phyloP scores from a whole-genome alignment of 768 basidiomycete species.

The Kwoniella europaea region DNA sequence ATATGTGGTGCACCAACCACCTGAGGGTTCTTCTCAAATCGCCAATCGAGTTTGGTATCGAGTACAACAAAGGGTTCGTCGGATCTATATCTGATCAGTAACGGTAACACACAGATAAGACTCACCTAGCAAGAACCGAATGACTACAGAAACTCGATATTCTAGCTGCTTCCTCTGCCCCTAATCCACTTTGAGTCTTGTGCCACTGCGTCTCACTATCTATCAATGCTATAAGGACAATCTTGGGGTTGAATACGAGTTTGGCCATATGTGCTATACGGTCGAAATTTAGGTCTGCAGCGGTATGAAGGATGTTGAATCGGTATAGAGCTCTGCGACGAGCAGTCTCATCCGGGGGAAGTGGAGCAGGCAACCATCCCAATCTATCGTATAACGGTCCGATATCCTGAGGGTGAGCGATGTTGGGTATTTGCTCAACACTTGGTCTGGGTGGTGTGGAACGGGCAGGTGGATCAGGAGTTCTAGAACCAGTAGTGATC shows the following conservation, averaged over 20 bases:
- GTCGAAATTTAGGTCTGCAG: constrained; percentile 86
- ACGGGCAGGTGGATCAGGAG: constrained; percentile 4
- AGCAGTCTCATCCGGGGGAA: constrained; percentile 81
- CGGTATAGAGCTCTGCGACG: constrained; percentile 83
- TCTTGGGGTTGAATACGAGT: constrained; percentile 87
- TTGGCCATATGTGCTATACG: constrained; percentile 90
- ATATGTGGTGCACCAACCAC: constrained; percentile 71
- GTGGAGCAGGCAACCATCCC: constrained; percentile 71
- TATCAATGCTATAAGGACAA: constrained; percentile 79
- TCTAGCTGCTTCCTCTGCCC: constrained; percentile 62
- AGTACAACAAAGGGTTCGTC: constrained; percentile 87
- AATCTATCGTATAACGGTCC: constrained; percentile 43
- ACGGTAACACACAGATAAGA: constrained; percentile 10
- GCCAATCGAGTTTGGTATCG: constrained; percentile 81
- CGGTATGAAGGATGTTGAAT: constrained; percentile 88
- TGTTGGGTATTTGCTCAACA: constrained; percentile 14
- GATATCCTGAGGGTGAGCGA: constrained; percentile 34
- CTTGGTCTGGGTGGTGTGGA: not conserved
- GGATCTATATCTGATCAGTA: constrained; percentile 33
- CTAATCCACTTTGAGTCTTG: constrained; percentile 76
- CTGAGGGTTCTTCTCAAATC: constrained; percentile 80
- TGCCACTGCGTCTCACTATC: constrained; percentile 87
- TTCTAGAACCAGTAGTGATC: constrained; percentile 6
- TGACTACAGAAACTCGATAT: constrained; percentile 81
- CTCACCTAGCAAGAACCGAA: constrained; percentile 76